Evolutionary conservation across 2,329 filamentous ascomycete species (phyloP).

Genomic region (Talaromyces islandicus): DNA sequence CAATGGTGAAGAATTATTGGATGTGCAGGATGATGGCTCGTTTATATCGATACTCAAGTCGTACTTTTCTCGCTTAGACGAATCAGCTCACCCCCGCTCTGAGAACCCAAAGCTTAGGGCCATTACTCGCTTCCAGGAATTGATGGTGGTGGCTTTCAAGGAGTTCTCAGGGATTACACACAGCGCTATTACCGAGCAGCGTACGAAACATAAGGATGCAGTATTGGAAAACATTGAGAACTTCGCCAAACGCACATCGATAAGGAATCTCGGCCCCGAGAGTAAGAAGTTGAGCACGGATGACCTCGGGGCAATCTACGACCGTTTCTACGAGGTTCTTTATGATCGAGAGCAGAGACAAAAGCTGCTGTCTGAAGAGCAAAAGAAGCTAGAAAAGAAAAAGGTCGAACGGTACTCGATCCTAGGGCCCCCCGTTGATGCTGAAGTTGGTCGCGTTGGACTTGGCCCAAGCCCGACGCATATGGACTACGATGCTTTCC

Average conservation of each 20-base stretch:
- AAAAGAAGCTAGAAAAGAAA: slow-evolving; percentile 59
- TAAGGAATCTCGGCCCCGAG: slow-evolving; percentile 89
- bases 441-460: slow-evolving; percentile 80
- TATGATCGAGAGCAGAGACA: slow-evolving; percentile 87
- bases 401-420: slow-evolving; percentile 39
- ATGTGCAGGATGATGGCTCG: slow-evolving; percentile 87
- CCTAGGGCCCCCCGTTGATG: slow-evolving; percentile 45
- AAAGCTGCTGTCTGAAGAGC: slow-evolving; percentile 69
- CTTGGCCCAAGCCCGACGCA: slow-evolving; percentile 81
- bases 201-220: slow-evolving; percentile 86
- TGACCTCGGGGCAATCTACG: slow-evolving; percentile 85
- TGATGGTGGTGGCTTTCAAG: slow-evolving; percentile 99
- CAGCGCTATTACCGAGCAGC: slow-evolving; percentile 79
- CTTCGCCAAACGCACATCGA: slow-evolving; percentile 94
- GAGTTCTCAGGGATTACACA: slow-evolving; percentile 96
- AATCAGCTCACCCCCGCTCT: slow-evolving; percentile 91
- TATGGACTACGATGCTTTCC: slow-evolving; percentile 97
- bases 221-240: slow-evolving; percentile 95
- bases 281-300: slow-evolving; percentile 83
- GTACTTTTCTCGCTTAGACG: slow-evolving; percentile 88
- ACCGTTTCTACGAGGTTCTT: slow-evolving; percentile 84
- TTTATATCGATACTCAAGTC: slow-evolving; percentile 95
- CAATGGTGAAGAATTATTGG: slow-evolving; percentile 91
- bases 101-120: slow-evolving; percentile 91
- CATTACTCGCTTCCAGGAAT: slow-evolving; percentile 92